Percentiles rank a stretch among this genome's conserved stretches.
Evolutionary conservation across 2,329 filamentous ascomycete species (phyloP).

Genomic region (Elsinoe batatas): DNA sequence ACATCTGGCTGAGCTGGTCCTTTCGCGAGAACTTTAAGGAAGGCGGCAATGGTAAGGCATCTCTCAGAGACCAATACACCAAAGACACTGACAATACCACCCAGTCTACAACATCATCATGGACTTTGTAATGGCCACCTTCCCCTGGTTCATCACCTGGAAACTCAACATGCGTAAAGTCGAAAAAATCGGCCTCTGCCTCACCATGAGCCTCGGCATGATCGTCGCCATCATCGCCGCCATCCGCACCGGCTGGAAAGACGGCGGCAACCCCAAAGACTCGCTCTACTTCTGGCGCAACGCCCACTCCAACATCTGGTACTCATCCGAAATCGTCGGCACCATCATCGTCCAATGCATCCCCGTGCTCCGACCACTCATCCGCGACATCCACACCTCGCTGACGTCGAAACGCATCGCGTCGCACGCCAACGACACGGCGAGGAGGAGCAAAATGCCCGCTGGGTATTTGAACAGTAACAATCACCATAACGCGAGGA

Average conservation of each 20-base stretch:
- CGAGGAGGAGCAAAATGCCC: neutral
- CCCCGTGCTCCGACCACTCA: conserved; percentile 41
- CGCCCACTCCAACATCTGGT: conserved; percentile 39
- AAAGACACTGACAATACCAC: conserved; percentile 13
- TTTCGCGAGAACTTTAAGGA: conserved; percentile 40
- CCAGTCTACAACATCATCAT: conserved; percentile 45
- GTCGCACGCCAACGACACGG: conserved; percentile 15
- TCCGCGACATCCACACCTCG: conserved; percentile 34
- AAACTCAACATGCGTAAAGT: conserved; percentile 38
- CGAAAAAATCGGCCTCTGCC: conserved; percentile 42
- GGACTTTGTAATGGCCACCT: conserved; percentile 43
- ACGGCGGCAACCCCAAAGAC: conserved; percentile 37
- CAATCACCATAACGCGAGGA: neutral
- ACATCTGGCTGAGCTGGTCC: conserved; percentile 34
- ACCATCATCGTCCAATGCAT: conserved; percentile 49
- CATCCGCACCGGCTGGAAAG: conserved; percentile 42
- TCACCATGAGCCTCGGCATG: conserved; percentile 44
- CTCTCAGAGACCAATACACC: conserved; percentile 11
- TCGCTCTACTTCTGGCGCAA: conserved; percentile 42
- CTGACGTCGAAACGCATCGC: conserved; percentile 28
- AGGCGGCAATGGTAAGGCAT: conserved; percentile 39
- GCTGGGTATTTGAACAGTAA: neutral
- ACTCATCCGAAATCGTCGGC: conserved; percentile 44
- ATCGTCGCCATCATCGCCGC: conserved; percentile 42
- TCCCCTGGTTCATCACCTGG: conserved; percentile 43